Base-by-base conservation (phyloP, 2,329 filamentous ascomycete genomes). In the Sporothrix brunneoviolacea region DNA sequence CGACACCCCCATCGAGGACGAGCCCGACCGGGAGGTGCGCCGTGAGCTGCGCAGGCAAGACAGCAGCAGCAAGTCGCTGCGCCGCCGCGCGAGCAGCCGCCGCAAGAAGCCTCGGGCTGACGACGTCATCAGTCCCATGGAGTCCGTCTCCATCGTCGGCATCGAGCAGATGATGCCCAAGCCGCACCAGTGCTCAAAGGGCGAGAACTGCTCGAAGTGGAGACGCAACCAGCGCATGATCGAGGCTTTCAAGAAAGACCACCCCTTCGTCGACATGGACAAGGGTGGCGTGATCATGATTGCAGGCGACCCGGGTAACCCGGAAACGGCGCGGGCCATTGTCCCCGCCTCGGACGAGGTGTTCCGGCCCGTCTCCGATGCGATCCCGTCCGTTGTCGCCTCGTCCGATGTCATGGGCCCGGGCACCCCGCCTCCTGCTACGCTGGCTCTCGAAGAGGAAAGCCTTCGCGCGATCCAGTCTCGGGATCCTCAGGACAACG, bases 381-480 rank as follows among this genome's bases (percentile, higher is more conserved):
- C 80, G 18, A 79, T 85, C 4, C 87, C 86, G 9, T 96, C 91
- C 2, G 76, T 95, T 9, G 84, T 95, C 47, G 91, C 91, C 22
- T 96, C 91, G 1, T 96, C 91, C 1, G 91, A 96, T 66, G 77
- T 94, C 10, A 77, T 97, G 55, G 91, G 90, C 3, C 84, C 87
- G 6, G 79, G 79, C 32, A 68, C 64, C 41, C 64, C 83, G 12
- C 30, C 50, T 13, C 21, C 49, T 8, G 76, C 84, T 19, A 74
- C 83, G 21, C 75, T 91, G 53, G 76, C 79, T 52, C 77, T 96
- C 33, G 84, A 90, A 60, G 84, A 90, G 64, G 81, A 84, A 43
- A 77, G 76, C 37, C 81, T 95, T 15, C 80, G 82, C 52, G 81
- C 76, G 55, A 64, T 95, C 28, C 77, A 86, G 62, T 73, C 75